Evolutionary conservation across 495 filamentous ascomycete genomes (phyloP).

Genomic region (Umbilicaria muhlenbergii): DNA sequence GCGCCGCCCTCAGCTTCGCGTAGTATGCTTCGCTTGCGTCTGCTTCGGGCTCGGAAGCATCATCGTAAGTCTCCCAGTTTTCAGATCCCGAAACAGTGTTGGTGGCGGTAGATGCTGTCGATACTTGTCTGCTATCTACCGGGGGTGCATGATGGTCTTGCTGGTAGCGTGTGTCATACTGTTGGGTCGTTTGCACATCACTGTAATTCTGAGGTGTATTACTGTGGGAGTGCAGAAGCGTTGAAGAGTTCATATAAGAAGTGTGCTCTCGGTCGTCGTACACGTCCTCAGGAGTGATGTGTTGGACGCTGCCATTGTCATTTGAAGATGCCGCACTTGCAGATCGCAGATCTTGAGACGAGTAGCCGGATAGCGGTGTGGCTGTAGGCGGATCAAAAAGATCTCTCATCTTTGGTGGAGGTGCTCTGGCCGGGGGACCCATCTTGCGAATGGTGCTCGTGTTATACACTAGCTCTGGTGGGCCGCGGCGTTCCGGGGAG

Average conservation of each 20-base stretch:
- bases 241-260: conserved; percentile 32
- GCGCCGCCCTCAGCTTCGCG: conserved; percentile 53
- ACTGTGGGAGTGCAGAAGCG: conserved; percentile 9
- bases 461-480: conserved; percentile 23
- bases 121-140: conserved; percentile 49
- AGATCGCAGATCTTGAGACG: conserved; percentile 44
- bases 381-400: conserved; percentile 52
- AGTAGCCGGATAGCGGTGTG: conserved; percentile 38
- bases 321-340: conserved; percentile 43
- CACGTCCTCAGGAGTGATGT: conserved; percentile 68
- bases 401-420: conserved; percentile 83
- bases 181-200: conserved; percentile 14
- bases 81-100: conserved; percentile 65
- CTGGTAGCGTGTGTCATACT: conserved; percentile 19
- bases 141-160: conserved; percentile 28
- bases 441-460: conserved; percentile 44
- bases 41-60: conserved; percentile 55
- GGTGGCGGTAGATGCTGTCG: conserved; percentile 45
- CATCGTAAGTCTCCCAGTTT: conserved; percentile 92
- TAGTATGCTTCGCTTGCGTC: conserved; percentile 65
- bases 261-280: conserved; percentile 55
- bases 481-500: conserved; percentile 57
- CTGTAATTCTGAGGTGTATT: conserved; percentile 10
- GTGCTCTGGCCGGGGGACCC: conserved; percentile 42
- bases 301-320: conserved; percentile 46